Percentiles rank a stretch among this genome's conserved stretches.
These are phyloP conservation scores for Aspergillus carlsbadensis DNA, from an alignment of 495 filamentous ascomycete genomes.

Conservation along the genomic window DNA sequence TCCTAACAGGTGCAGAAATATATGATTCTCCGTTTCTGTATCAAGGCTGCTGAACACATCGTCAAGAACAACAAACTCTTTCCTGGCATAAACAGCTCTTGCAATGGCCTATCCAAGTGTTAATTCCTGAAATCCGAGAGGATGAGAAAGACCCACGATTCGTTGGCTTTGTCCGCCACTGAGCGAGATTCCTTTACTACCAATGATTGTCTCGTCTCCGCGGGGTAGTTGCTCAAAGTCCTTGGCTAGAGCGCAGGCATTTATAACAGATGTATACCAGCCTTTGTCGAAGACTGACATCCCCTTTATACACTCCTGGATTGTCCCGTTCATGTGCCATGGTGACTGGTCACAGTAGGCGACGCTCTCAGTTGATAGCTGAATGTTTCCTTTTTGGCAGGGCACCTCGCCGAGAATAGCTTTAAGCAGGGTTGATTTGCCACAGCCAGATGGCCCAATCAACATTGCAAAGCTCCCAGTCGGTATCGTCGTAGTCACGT, in stretches of 20 bases:
- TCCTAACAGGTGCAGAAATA: constrained; percentile 58
- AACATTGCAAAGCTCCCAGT: constrained; percentile 48
- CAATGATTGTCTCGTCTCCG: constrained; percentile 59
- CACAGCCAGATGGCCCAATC: constrained; percentile 59
- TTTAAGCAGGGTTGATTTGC: constrained; percentile 60
- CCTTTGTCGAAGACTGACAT: constrained; percentile 52
- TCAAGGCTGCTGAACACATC: constrained; percentile 64
- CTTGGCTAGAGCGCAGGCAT: constrained; percentile 59
- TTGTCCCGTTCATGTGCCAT: constrained; percentile 58
- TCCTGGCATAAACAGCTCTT: constrained; percentile 56
- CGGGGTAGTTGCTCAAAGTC: constrained; percentile 55
- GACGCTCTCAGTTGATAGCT: constrained; percentile 36
- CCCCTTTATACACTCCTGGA: constrained; percentile 57
- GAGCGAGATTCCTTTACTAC: constrained; percentile 62
- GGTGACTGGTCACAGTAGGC: constrained; percentile 54
- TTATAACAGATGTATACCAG: constrained; percentile 62
- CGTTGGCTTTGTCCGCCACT: constrained; percentile 69
- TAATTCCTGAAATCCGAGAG: not conserved
- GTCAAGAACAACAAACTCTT: constrained; percentile 55
- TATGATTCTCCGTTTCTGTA: constrained; percentile 55
- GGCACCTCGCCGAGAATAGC: constrained; percentile 57
- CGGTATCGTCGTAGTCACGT: constrained; percentile 40
- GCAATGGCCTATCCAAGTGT: constrained; percentile 44
- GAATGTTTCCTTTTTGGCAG: constrained; percentile 38
- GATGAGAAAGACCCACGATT: constrained; percentile 35